phyloP scores from a whole-genome alignment of 1,139 yeast genomes.

The Candida gigantensis region DNA sequence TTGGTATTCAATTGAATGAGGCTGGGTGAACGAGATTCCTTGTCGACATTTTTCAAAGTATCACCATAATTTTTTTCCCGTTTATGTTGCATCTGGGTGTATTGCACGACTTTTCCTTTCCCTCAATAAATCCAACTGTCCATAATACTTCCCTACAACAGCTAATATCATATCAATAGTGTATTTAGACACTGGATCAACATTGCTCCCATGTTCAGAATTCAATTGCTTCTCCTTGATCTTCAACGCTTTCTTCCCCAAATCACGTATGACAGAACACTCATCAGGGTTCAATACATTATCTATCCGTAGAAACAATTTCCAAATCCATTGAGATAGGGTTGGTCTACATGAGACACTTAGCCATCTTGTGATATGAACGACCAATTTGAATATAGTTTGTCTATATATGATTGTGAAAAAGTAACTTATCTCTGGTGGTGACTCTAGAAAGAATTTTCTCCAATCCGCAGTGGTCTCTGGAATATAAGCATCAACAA shows the following conservation, averaged over 20 bases:
- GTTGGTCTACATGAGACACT: slow-evolving; percentile 30
- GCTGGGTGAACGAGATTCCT: too few relatives aligned
- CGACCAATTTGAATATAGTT: slow-evolving; percentile 35
- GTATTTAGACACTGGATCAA: slow-evolving; percentile 15
- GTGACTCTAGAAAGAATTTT: slow-evolving; percentile 26
- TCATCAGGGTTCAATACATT: slow-evolving; percentile 35
- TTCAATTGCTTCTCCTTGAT: slow-evolving; percentile 18
- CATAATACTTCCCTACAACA: slow-evolving; percentile 36
- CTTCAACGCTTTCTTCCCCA: slow-evolving; percentile 42
- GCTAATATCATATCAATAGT: slow-evolving; percentile 36
- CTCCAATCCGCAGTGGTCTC: slow-evolving; percentile 36
- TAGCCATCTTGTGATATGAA: slow-evolving; percentile 42
- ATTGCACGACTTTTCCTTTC: too few relatives aligned
- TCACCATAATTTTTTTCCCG: too few relatives aligned
- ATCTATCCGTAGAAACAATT: slow-evolving; percentile 36
- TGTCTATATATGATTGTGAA: slow-evolving; percentile 29
- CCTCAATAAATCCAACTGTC: slow-evolving; percentile 36
- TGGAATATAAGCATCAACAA: slow-evolving; percentile 18
- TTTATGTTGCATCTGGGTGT: too few relatives aligned
- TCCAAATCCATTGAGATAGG: slow-evolving; percentile 42
- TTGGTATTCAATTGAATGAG: slow-evolving; percentile 1
- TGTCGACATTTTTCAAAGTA: too few relatives aligned
- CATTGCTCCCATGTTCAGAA: slow-evolving; percentile 13
- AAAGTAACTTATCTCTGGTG: slow-evolving; percentile 30
- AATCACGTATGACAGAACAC: slow-evolving; percentile 35